These are phyloP conservation scores for Erodium moschatum DNA, from an alignment of 441 rosid genomes.

Conservation along the genomic window DNA sequence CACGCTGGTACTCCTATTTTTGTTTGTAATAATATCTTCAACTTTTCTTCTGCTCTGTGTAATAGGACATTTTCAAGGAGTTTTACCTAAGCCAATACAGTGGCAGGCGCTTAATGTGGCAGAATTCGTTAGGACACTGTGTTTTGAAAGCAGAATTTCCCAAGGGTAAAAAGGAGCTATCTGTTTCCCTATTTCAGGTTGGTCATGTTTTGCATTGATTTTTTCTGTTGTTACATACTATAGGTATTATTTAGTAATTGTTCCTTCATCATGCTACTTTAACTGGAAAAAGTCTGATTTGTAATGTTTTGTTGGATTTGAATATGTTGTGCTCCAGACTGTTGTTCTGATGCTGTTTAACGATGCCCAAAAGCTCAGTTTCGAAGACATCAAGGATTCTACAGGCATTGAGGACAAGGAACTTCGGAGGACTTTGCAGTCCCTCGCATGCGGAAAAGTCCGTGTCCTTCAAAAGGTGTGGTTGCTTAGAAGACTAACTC, in stretches of 20 bases:
- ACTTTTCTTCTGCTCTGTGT: slow-evolving; percentile 18
- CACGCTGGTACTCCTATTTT: neutral
- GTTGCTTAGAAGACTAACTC: neutral
- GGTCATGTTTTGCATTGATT: neutral
- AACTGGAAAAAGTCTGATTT: slow-evolving; percentile 4
- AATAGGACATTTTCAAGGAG: slow-evolving; percentile 93
- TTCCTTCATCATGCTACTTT: slow-evolving; percentile 11
- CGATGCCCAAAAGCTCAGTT: slow-evolving; percentile 82
- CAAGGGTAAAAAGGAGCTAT: slow-evolving; percentile 89
- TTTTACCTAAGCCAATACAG: slow-evolving; percentile 92
- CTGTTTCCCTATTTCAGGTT: slow-evolving; percentile 96
- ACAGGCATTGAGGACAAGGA: slow-evolving; percentile 97
- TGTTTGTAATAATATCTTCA: neutral
- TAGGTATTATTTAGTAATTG: neutral
- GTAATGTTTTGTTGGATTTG: slow-evolving; percentile 22
- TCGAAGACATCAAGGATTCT: slow-evolving; percentile 88
- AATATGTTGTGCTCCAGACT: slow-evolving; percentile 42
- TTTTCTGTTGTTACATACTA: neutral
- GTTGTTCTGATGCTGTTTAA: slow-evolving; percentile 96
- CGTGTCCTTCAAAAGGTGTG: slow-evolving; percentile 86
- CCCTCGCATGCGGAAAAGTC: slow-evolving; percentile 97
- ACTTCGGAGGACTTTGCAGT: slow-evolving; percentile 87
- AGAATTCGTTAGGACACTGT: slow-evolving; percentile 91
- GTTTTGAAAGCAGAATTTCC: slow-evolving; percentile 87
- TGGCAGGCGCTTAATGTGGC: slow-evolving; percentile 99